Base-by-base conservation (phyloP, 768 basidiomycete genomes). In the Hygrocybe punicea region DNA sequence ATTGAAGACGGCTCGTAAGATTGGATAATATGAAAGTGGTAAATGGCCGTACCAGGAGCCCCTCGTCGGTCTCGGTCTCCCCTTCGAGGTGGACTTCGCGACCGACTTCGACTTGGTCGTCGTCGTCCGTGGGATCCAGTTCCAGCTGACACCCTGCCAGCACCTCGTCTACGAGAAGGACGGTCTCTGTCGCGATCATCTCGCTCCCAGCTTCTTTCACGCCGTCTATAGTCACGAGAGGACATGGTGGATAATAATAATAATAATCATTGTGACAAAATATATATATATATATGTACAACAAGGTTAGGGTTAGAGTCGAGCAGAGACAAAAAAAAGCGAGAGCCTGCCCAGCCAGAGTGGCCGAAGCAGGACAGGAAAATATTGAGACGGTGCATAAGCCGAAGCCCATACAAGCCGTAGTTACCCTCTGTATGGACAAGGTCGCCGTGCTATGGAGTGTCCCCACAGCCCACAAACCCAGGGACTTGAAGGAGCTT, bases 351-450 rank as follows among this genome's bases (percentile, higher is more conserved):
- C 49, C 75, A 79, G 79, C 79, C 79, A 81, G 81, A 82, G 80
- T 81, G 83, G 82, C 82, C 78, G 66, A 76, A 78, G 80, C 74
- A 75, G 82, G 81, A 85, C 84, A 73, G 85, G 84, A 79, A 87
- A 87, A 87, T 86, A 86, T 87, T 85, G 63, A 77, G 84, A 86
- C 83, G 79, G 80, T 87, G 84, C 85, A 84, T 85, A 81, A 78
- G 77, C 84, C 83, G 76, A 81, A 81, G 81, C 81, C 71, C 82
- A 85, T 79, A 84, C 83, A 84, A 84, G 69, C 79, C 77, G 66
- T 64, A 65, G 56, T 64, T 64, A 69, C 73, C 72, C 79, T 78
- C 78, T 80, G 78, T 66, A 57, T 67, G 78, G 77, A 78, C 78
- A 79, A 46, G 74, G 78, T 79, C 77, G 77, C 77, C 78, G 76